Evolutionary conservation across 2,329 filamentous ascomycete genomes (phyloP).

Genomic region (Neofusicoccum laricinum): DNA sequence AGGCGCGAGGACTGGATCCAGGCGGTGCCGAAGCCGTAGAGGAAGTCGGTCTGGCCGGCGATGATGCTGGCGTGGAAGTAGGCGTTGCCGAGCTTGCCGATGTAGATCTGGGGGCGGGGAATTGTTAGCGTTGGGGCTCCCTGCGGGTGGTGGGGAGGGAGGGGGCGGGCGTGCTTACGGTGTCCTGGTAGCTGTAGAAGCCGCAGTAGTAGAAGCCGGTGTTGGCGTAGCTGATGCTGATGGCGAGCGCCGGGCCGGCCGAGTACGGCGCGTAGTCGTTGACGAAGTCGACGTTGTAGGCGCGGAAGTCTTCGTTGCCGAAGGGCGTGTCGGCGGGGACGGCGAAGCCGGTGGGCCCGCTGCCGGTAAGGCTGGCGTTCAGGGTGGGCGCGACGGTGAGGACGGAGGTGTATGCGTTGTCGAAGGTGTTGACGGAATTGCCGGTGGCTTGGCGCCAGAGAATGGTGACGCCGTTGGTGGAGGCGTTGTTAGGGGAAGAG

Average conservation of each 20-base stretch:
- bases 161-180: slow-evolving; percentile 38
- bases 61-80: slow-evolving; percentile 62
- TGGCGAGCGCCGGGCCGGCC: slow-evolving; percentile 57
- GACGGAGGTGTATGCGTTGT: slow-evolving; percentile 62
- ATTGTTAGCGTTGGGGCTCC: not conserved
- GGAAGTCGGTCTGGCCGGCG: slow-evolving; percentile 65
- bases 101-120: slow-evolving; percentile 47
- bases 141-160: not conserved
- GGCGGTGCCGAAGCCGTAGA: slow-evolving; percentile 66
- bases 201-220: slow-evolving; percentile 65
- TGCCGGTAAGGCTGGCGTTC: slow-evolving; percentile 60
- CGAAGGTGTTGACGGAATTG: slow-evolving; percentile 41
- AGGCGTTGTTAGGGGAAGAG: slow-evolving; percentile 42
- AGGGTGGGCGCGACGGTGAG: slow-evolving; percentile 63
- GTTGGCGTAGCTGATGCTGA: slow-evolving; percentile 62
- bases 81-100: slow-evolving; percentile 64
- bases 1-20: slow-evolving; percentile 58
- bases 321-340: slow-evolving; percentile 62
- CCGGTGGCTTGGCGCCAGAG: slow-evolving; percentile 58
- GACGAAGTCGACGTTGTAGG: slow-evolving; percentile 65
- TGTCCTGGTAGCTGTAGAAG: slow-evolving; percentile 68
- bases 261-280: slow-evolving; percentile 56
- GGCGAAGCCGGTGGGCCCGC: slow-evolving; percentile 59
- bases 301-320: slow-evolving; percentile 61
- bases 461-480: slow-evolving; percentile 54